Evolutionary conservation across 345 rosid species (phyloP), one percentile per base, ranked within the genome.

Genomic region (Nasturtium officinale): DNA sequence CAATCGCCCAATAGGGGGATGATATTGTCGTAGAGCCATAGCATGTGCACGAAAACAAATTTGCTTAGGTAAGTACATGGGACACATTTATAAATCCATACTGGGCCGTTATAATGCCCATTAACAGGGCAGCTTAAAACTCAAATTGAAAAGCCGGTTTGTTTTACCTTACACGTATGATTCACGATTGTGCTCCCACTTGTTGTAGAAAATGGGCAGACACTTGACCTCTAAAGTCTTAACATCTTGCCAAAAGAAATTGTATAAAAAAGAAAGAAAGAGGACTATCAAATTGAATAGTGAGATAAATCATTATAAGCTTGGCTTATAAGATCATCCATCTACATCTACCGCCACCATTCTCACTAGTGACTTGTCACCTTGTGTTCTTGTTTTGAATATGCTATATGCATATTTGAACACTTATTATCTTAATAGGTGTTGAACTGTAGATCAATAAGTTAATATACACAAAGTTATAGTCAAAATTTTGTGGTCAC

Each of bases 261-360:
- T 13, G 52, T 11, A 11, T 10, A 28, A 5, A 61, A 25, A 64
- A 30, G n/a, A 43, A 55, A 58, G 26, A 47, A 57, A 65, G 1
- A 15, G 3, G 42, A 35, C 23, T 47, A 66, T 35, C n/a, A 67
- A 42, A 21, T 10, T 50, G 55, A 61, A 68, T 42, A 75, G 37
- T 52, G 29, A 67, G 8, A 58, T 20, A 42, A 67, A 32, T 18
- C n/a, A 30, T 64, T 61, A 40, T 23, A 64, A 64, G 51, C 80
- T 77, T 77, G 80, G 55, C 72, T 70, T 70, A 77, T 55, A 70
- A 70, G 79, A 63, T 56, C 57, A 55, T 56, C 20, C 48, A 69
- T 56, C 23, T 70, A 38, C 51, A 76, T 70, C 74, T 77, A 77
- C 80, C 80, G 35, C 80, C 67, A 77, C 80, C 76, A 62, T 64